Evolutionary conservation across 2,329 filamentous ascomycete species (phyloP), one percentile per base, ranked within the genome.

Genomic region (Allantophomopsis cytisporea): DNA sequence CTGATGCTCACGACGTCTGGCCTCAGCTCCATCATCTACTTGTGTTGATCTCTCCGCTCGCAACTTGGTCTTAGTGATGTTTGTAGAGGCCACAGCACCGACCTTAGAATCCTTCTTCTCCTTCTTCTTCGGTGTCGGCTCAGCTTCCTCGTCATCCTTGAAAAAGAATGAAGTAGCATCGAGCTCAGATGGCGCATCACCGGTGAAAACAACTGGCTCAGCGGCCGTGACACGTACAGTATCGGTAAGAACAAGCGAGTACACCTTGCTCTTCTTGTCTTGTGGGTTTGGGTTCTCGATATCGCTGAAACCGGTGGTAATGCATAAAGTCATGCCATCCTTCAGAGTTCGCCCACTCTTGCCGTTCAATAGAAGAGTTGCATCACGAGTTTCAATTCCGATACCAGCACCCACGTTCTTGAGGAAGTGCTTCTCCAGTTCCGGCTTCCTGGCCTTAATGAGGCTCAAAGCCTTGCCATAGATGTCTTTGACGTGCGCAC

Each of bases 121-220:
- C 61, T 93, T 93, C 50, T 71, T 68, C 54, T 91, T 93, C n/a
- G 85, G 83, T 8, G 83, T 73, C 23, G 84, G 83, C 58, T 86
- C 79, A 46, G 85, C 76, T 49, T 93, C 84, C 55, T 94, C 86
- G 44, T 94, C 87, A 50, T 96, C 89, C 56, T 94, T 94, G 68
- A 98, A 98, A 64, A 95, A 96, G 68, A 98, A 98, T 0, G 89
- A 94, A 31, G 89, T 89, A 4, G 87, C 87, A 53, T 96, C 91
- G 43, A 94, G 76, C 54, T 94, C 89, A 20, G 84, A 83, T 2
- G 88, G 80, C 1, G 89, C 88, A 55, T 95, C 88, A 43, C 86
- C 87, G 14, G 91, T 98, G 62, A 98, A 96, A 20, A 95, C 78
- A 23, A 87, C 80, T 1, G 82, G 74, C 38, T 94, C 86, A n/a